phyloP scores from a whole-genome alignment of 352 stramenopile genomes.

The Thraustotheca clavata region DNA sequence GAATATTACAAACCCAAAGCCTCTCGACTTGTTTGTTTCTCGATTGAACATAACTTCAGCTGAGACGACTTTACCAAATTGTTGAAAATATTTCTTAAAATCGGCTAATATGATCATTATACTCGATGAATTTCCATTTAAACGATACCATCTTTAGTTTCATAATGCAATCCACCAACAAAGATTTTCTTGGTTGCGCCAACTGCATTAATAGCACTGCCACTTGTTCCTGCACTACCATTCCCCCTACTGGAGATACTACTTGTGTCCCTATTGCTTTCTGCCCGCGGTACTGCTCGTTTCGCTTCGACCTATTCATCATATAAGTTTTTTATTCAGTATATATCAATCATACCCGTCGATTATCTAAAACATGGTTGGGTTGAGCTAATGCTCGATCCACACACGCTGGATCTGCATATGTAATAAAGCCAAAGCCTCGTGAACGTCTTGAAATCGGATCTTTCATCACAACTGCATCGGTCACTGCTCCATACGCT shows the following conservation, averaged over 20 bases:
- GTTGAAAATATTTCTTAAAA: slow-evolving; percentile 89
- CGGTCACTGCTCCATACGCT: slow-evolving; percentile 80
- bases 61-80: slow-evolving; percentile 89
- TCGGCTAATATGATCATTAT: slow-evolving; percentile 38
- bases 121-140: not conserved
- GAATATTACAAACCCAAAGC: slow-evolving; percentile 93
- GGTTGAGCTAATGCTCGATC: slow-evolving; percentile 83
- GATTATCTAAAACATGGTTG: slow-evolving; percentile 87
- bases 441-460: slow-evolving; percentile 84
- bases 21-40: slow-evolving; percentile 90
- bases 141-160: slow-evolving; percentile 85
- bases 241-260: slow-evolving; percentile 45
- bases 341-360: slow-evolving; percentile 40
- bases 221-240: slow-evolving; percentile 44
- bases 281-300: slow-evolving; percentile 80
- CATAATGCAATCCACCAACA: slow-evolving; percentile 88
- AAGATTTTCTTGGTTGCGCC: slow-evolving; percentile 89
- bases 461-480: slow-evolving; percentile 92
- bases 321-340: slow-evolving; percentile 9
- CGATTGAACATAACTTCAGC: slow-evolving; percentile 94
- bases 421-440: slow-evolving; percentile 93
- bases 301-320: slow-evolving; percentile 82
- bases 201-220: slow-evolving; percentile 42
- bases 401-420: slow-evolving; percentile 79
- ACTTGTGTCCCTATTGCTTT: slow-evolving; percentile 61